These are phyloP conservation scores for Schizochytrium sp. DNA, from an alignment of 108 stramenopile genomes.

Conservation along the genomic window DNA sequence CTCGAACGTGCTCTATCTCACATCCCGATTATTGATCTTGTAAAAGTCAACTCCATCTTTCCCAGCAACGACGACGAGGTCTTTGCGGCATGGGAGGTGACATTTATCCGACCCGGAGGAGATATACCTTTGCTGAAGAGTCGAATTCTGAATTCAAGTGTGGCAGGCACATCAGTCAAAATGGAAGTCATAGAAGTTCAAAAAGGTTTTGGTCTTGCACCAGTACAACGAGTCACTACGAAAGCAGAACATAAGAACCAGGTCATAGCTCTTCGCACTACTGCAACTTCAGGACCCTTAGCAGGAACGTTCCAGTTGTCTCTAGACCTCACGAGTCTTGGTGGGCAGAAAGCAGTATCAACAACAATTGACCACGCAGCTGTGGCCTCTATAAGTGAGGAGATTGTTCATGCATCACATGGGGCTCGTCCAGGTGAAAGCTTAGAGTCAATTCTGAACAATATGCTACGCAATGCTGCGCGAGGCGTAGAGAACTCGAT, in stretches of 20 bases:
- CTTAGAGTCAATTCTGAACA: conserved; percentile 21
- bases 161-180: not conserved
- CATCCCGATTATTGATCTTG: not conserved
- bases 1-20: not conserved
- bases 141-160: not conserved
- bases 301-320: not conserved
- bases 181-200: not conserved
- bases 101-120: conserved; percentile 29
- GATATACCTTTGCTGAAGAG: conserved; percentile 31
- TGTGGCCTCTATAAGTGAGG: conserved; percentile 27
- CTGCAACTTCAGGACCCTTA: not conserved
- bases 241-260: not conserved
- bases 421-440: conserved; percentile 20
- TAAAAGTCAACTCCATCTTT: not conserved
- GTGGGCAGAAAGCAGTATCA: not conserved
- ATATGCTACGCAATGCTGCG: not conserved
- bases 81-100: not conserved
- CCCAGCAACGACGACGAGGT: not conserved
- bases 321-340: conserved; percentile 1
- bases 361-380: not conserved
- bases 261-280: conserved; percentile 5
- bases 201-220: not conserved
- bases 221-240: not conserved
- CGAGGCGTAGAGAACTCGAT: not conserved
- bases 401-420: not conserved